These are phyloP conservation scores for Neoarthrinium moseri DNA, from an alignment of 2,329 filamentous ascomycete genomes.

Conservation along the genomic window DNA sequence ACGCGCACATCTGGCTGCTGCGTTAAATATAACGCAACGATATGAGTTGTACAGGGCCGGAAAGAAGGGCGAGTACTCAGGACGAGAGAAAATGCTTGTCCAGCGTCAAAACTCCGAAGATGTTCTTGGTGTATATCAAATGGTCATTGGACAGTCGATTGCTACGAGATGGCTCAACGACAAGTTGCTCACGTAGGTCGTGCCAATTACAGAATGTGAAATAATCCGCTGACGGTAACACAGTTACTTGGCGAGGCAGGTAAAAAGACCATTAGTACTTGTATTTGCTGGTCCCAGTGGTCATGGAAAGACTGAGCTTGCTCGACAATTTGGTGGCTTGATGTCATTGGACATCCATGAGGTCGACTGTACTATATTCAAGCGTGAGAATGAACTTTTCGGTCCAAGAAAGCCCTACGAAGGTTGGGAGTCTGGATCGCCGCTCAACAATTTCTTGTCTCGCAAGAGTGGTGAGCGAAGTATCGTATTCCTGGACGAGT, in stretches of 20 bases:
- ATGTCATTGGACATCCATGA: conserved; percentile 33
- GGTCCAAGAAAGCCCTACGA: conserved; percentile 34
- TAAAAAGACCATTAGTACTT: conserved; percentile 33
- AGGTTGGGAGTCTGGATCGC: conserved; percentile 33
- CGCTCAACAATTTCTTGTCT: conserved; percentile 47
- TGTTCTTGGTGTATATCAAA: conserved; percentile 14
- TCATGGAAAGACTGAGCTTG: conserved; percentile 50
- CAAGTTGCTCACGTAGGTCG: conserved; percentile 15
- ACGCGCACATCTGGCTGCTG: conserved; percentile 5
- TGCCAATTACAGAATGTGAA: too few relatives aligned
- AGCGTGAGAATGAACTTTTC: conserved; percentile 37
- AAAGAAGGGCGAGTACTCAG: conserved; percentile 5
- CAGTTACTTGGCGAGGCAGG: conserved; percentile 27
- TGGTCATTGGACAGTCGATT: conserved; percentile 17
- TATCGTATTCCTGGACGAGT: conserved; percentile 51
- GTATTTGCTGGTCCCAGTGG: conserved; percentile 45
- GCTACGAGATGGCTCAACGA: conserved; percentile 13
- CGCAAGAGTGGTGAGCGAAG: conserved; percentile 29
- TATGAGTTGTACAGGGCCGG: conserved; percentile 18
- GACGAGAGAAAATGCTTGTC: conserved; percentile 12
- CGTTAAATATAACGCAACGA: conserved; percentile 20
- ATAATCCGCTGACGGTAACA: too few relatives aligned
- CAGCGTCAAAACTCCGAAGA: conserved; percentile 12
- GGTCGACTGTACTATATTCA: conserved; percentile 39
- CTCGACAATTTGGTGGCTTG: conserved; percentile 36